Evolutionary conservation across 371 early-diverging fungal genomes (phyloP).

Genomic region (Syncephalastrum racemosum): DNA sequence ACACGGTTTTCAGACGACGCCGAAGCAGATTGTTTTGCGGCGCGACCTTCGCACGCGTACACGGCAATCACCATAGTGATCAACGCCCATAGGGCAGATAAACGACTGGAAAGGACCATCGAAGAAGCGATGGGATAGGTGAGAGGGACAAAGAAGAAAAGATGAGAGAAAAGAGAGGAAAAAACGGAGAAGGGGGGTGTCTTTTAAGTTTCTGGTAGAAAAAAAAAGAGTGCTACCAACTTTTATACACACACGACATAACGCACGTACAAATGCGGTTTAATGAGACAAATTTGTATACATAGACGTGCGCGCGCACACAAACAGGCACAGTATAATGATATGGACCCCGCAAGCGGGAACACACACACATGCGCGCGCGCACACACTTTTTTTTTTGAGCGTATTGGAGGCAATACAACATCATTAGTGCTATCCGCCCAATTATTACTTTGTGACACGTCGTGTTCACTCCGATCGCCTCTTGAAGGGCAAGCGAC

Average conservation of each 20-base stretch:
- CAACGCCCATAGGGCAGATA: neutral
- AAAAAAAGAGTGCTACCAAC: constrained; percentile 2
- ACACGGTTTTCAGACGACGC: constrained; percentile 8
- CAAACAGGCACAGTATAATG: no score
- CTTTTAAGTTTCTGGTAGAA: constrained; percentile 4
- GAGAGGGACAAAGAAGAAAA: constrained; percentile 6
- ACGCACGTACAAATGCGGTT: neutral
- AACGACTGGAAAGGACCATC: constrained; percentile 15
- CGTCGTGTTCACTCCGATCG: constrained; percentile 22
- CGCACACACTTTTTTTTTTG: no score
- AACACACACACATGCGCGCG: no score
- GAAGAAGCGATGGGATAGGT: constrained; percentile 4
- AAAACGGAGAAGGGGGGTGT: neutral
- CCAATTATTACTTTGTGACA: no score
- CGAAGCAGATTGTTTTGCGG: neutral
- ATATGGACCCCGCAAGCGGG: no score
- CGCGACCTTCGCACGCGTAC: neutral
- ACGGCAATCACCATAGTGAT: no score
- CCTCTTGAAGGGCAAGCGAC: constrained; percentile 48
- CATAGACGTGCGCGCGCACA: no score
- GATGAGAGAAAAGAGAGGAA: constrained; percentile 6
- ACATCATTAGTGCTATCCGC: no score
- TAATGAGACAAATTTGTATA: no score
- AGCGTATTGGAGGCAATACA: no score
- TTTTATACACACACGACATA: constrained; percentile 2